phyloP scores from a whole-genome alignment of 2,329 filamentous ascomycete species.

The Colletotrichum lindemuthianum region DNA sequence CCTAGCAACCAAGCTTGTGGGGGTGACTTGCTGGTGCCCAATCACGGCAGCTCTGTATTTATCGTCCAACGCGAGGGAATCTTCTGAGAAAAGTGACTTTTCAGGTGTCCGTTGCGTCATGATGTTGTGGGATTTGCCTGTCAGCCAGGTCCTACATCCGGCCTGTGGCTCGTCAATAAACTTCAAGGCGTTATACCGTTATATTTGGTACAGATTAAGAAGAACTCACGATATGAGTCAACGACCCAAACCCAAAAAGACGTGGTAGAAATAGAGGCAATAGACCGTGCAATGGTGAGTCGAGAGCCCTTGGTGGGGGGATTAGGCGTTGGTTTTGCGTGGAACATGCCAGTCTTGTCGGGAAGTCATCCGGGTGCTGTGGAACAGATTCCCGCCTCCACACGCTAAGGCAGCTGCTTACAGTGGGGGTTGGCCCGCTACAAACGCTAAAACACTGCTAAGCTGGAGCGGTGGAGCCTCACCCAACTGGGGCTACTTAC shows the following conservation, averaged over 20 bases:
- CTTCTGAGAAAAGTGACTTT: neutral
- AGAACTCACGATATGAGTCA: too few relatives aligned
- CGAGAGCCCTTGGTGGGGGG: too few relatives aligned
- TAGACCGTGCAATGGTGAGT: too few relatives aligned
- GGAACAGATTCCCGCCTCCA: constrained; percentile 5
- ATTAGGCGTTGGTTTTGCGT: too few relatives aligned
- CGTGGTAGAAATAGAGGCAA: too few relatives aligned
- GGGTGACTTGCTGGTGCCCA: neutral
- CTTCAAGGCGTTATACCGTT: too few relatives aligned
- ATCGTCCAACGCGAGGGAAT: constrained; percentile 9
- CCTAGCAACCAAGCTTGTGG: constrained; percentile 19
- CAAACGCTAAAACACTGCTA: neutral
- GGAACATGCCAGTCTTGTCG: neutral
- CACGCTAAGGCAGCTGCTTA: neutral
- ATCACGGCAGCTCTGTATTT: constrained; percentile 5
- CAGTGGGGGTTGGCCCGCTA: constrained; percentile 6
- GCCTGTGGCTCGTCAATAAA: too few relatives aligned
- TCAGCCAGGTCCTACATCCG: too few relatives aligned
- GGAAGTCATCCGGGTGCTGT: neutral
- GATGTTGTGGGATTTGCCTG: neutral
- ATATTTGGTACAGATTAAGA: too few relatives aligned
- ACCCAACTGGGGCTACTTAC: neutral
- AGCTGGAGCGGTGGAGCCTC: neutral
- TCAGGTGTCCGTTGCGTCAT: constrained; percentile 14
- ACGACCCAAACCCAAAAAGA: too few relatives aligned